phyloP scores from a whole-genome alignment of 2,329 filamentous ascomycete genomes.

The Lachnellula cervina region DNA sequence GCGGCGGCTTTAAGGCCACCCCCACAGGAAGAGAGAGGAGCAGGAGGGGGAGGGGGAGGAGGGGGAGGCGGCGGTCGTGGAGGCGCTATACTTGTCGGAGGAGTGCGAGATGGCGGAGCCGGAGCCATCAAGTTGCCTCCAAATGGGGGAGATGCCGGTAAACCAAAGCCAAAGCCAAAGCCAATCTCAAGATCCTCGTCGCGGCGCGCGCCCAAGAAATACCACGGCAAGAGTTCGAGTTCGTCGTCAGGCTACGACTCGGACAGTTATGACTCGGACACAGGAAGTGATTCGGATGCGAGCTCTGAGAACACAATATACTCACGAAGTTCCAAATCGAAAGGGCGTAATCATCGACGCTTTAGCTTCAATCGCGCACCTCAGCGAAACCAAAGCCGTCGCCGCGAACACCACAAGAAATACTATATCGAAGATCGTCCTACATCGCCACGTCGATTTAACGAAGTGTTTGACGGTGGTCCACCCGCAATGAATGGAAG shows the following conservation, averaged over 20 bases:
- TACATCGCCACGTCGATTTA: constrained; percentile 11
- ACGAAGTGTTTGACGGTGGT: neutral
- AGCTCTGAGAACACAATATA: constrained; percentile 14
- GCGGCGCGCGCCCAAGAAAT: neutral
- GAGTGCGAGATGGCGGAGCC: too few relatives aligned
- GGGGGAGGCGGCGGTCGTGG: neutral
- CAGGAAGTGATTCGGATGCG: constrained; percentile 7
- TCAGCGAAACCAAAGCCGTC: constrained; percentile 18
- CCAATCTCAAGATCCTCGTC: neutral
- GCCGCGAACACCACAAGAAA: constrained; percentile 15
- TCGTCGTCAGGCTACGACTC: constrained; percentile 7
- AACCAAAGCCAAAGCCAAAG: neutral
- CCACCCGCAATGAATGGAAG: neutral
- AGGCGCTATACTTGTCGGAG: neutral
- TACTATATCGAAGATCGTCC: constrained; percentile 13
- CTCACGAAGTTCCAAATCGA: constrained; percentile 11
- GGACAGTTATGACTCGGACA: constrained; percentile 5
- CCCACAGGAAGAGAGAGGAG: neutral
- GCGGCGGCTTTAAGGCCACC: constrained; percentile 9
- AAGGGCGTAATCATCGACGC: neutral
- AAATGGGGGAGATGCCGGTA: neutral
- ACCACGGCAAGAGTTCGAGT: constrained; percentile 10
- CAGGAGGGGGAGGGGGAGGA: neutral
- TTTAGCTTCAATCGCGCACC: constrained; percentile 9
- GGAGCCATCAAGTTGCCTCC: neutral